Conservation (phyloP, 306 rosid genomes). For the Prunus kanzakura region DNA sequence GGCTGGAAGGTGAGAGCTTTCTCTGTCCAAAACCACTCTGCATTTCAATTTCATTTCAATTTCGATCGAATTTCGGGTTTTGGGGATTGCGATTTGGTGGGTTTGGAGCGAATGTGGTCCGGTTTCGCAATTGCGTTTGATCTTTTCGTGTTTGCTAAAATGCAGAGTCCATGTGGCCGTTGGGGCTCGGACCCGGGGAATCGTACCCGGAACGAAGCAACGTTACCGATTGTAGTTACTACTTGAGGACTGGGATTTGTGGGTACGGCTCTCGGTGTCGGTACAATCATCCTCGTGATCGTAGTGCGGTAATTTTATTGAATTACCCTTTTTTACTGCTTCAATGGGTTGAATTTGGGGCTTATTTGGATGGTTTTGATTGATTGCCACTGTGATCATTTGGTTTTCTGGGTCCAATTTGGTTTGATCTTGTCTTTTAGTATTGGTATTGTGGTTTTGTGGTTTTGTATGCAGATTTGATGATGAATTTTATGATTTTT, state of each 20-base stretch:
- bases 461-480: constrained; percentile 11
- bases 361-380: constrained; percentile 27
- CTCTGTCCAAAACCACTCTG: background rate
- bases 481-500: constrained; percentile 15
- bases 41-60: constrained; percentile 40
- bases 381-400: constrained; percentile 23
- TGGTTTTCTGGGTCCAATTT: constrained; percentile 15
- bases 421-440: constrained; percentile 38
- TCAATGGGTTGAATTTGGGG: constrained; percentile 13
- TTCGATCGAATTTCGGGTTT: constrained; percentile 12
- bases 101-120: constrained; percentile 36
- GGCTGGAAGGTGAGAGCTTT: constrained; percentile 51
- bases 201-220: constrained; percentile 86
- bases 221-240: constrained; percentile 86
- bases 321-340: constrained; percentile 1
- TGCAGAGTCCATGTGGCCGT: constrained; percentile 74
- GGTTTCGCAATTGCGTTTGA: constrained; percentile 36
- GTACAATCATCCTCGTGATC: constrained; percentile 95
- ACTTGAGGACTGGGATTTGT: constrained; percentile 79
- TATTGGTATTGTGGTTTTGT: constrained; percentile 3
- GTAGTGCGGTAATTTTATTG: constrained; percentile 54
- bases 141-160: constrained; percentile 28
- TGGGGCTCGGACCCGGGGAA: constrained; percentile 63
- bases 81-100: constrained; percentile 31
- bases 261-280: constrained; percentile 95